Base-by-base conservation (phyloP, 768 basidiomycete genomes). In the Amanita molliuscula region DNA sequence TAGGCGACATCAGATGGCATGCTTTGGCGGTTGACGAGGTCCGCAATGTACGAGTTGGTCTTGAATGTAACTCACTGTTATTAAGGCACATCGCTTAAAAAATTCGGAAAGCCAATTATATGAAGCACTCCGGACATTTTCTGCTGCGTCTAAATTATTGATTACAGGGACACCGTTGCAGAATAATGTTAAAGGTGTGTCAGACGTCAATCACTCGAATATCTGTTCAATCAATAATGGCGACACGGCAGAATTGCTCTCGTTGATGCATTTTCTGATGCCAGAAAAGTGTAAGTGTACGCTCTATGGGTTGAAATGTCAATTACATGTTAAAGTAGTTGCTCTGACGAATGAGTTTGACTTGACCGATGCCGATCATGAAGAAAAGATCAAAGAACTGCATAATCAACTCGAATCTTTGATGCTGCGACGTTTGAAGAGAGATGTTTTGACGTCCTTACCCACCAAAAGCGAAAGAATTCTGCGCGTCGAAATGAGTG, bases 181-280 rank as follows among this genome's bases (percentile, higher is more conserved):
- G 66, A 99, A 99, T 71, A 99, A 96, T 62, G 95, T 99, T 58
- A 97, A 92, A 74, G 94, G 94, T 92, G 58, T 38, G 73, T 60
- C 4, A 33, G 8, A 15, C 13, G 7, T 21, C 38, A 25, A 9
- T 33, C 51, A 40, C 18, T 34, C 31, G 8, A 20, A 6, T 21
- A 13, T 49, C 20, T 29, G 37, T 20, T 20, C n/a, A 8, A 33
- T 31, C 43, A 25, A 36, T 7, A 8, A 3, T 11, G 13, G 36
- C 56, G 37, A 21, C 31, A 47, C 41, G 48, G 6, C 61, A 96
- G 96, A 99, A 65, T 70, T 99, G 31, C 73, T 98, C 36, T 91
- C 96, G 7, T 70, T 98, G 65, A 98, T 98, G 95, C 96, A 98
- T 65, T 99, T 99, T 75, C 73, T 98, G 56, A 96, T 96, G 89